Evolutionary conservation across 805 yeast species (phyloP), one percentile per base, ranked within the genome.

Genomic region (Pichia ethanolica): DNA sequence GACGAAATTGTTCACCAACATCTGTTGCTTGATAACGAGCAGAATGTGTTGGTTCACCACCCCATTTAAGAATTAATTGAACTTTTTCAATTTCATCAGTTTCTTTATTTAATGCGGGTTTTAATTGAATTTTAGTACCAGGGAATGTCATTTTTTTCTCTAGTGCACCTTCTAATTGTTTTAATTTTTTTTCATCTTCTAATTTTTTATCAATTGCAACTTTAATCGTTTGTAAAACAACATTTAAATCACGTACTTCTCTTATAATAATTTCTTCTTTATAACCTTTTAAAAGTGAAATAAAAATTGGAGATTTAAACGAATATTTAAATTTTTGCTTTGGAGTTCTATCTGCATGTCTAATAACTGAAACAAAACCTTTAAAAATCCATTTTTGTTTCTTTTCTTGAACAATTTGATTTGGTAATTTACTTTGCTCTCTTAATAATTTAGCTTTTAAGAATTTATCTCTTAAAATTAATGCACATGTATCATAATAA

Each of bases 31-130:
- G 99, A 64, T 89, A 86, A 54, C 83, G 79, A 2, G 98, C 97
- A 10, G 97, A 89, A 66, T 93, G 99, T 1, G 99, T 93, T 6
- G 99, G 97, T 67, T 93, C 99, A 55, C 99, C 99, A 59, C 99
- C 99, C 99, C 99, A 93, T 65, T 93, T 93, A 59, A 93, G 73
- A 53, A 93, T 95, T 54, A 93, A 82, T 67, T 93, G 99, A 27
- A 91, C 97, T 64, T 93, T 93, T 56, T 91, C 97, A 25, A 93
- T 93, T 35, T 83, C 81, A 51, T 72, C 75, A 7, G 58, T 53
- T 38, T 78, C 82, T 12, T 72, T 69, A 58, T 77, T 76, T 49
- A 90, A 62, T 4, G 91, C 82, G 0, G 99, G 99, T 65, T 93
- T 93, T 59, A 93, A 70, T 69, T 93, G 99, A 53, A 93, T 85